These are phyloP conservation scores for Cladosporium cucumerinum DNA, from an alignment of 2,329 filamentous ascomycete species.

Conservation along the genomic window DNA sequence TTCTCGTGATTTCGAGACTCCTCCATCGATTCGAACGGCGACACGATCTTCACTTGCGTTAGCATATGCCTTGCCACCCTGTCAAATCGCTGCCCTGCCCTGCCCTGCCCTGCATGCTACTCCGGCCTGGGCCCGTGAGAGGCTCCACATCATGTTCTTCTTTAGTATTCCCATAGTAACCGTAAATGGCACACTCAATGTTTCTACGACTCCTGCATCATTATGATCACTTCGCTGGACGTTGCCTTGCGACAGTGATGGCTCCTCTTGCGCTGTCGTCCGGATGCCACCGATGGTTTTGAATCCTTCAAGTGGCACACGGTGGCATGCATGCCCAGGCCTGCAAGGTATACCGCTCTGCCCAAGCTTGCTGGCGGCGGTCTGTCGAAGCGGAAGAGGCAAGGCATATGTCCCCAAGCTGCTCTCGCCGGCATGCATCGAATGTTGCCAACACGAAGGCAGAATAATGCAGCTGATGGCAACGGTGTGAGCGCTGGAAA, in stretches of 20 bases:
- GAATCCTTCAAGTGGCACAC: not conserved
- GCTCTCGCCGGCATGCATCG: not conserved
- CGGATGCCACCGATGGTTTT: not conserved
- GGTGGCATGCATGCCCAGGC: not conserved
- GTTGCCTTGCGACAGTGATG: not conserved
- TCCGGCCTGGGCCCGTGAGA: not conserved
- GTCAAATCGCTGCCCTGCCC: slow-evolving; percentile 1
- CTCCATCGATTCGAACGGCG: not conserved
- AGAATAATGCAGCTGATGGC: not conserved
- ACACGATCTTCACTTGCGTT: slow-evolving; percentile 14
- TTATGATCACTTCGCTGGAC: not conserved
- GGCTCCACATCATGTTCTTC: slow-evolving; percentile 1
- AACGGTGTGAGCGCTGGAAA: not conserved
- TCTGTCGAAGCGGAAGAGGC: not conserved
- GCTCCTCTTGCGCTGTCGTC: not conserved
- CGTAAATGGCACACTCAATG: not conserved
- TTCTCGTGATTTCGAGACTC: slow-evolving; percentile 10
- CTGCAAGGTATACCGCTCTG: not conserved
- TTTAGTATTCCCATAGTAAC: not conserved
- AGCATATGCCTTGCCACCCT: not conserved
- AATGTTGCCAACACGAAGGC: not conserved
- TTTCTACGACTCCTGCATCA: not conserved
- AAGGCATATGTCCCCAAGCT: not conserved
- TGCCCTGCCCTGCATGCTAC: slow-evolving; percentile 1
- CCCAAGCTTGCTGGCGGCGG: slow-evolving; percentile 3